Evolutionary conservation across 352 stramenopile species (phyloP), one percentile per base, ranked within the genome.

Genomic region (Phytophthora palmivora): DNA sequence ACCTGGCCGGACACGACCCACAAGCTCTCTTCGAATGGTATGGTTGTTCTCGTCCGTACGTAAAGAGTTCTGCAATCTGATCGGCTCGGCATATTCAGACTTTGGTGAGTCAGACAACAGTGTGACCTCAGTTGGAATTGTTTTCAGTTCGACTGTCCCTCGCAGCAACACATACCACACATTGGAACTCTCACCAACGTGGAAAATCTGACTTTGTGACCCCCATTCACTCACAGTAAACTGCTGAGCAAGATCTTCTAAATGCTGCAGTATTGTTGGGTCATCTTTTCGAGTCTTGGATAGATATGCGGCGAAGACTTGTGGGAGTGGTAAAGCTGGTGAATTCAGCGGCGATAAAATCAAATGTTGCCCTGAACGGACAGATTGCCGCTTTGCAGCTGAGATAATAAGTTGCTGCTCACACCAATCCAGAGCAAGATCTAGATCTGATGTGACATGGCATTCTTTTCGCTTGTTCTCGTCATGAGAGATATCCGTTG

Each of bases 381-480:
- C 67, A 10, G 76, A 85, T 48, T 53, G 68, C 33, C 63, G 58
- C 15, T 72, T 70, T 28, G 80, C 70, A 1, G 75, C 74, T 1
- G 63, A 62, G 34, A 82, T 45, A 15, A 88, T 87, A 26, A 88
- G 58, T 53, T 87, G 78, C 46, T 87, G 76, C 63, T 89, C 78
- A 32, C 80, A 89, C 78, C 80, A 89, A 54, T 87, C 73, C 1
- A 89, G 58, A 30, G 77, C 80, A 11, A 88, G 61, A 21, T 87
- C 78, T 14, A 88, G 55, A 37, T 87, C 78, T 7, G 63, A 48
- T 7, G 66, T 82, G 28, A 87, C 68, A 42, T 87, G 67, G 24
- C 58, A 78, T n/a, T 61, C 51, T 6, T 30, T 48, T 49, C 46
- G 34, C 9, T 44, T 52, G 6, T 10, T 50, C 14, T 63, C 37